Percentiles rank a stretch among this genome's conserved stretches.
Evolutionary conservation across 1,139 yeast species (phyloP).

Genomic region (Suhomyces anneliseae): DNA sequence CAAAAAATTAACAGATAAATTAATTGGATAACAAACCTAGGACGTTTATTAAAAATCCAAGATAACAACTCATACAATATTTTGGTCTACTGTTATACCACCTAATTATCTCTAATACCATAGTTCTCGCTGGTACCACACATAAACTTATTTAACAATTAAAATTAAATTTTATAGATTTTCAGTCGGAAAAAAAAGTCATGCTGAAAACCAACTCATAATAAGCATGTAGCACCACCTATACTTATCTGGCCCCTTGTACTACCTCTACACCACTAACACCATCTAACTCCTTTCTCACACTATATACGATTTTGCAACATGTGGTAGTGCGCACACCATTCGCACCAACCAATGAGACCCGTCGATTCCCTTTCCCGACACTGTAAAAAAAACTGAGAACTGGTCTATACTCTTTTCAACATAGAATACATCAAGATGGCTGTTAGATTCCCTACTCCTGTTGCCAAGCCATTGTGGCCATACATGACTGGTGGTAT

Average conservation of each 20-base stretch:
- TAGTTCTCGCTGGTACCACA: no score
- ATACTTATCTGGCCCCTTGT: no score
- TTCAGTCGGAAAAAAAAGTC: no score
- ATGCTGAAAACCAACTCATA: no score
- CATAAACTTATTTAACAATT: no score
- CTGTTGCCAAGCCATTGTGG: conserved; percentile 49
- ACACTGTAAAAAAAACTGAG: conserved; percentile 9
- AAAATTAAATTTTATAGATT: no score
- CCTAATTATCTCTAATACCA: no score
- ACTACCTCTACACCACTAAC: neutral
- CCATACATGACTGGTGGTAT: conserved; percentile 54
- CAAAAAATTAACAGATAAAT: neutral
- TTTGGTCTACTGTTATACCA: no score
- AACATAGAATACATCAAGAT: conserved; percentile 9
- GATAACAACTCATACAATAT: no score
- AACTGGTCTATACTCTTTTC: conserved; percentile 1
- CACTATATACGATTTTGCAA: neutral
- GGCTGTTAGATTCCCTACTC: conserved; percentile 42
- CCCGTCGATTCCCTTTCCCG: conserved; percentile 9
- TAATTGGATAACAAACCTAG: no score
- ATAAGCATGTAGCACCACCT: no score
- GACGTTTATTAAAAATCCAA: no score
- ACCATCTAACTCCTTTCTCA: neutral
- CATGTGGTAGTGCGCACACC: conserved; percentile 6
- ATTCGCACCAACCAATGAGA: conserved; percentile 8